phyloP scores from a whole-genome alignment of 1,284 basidiomycete genomes.

The Cutaneotrichosporon spelunceum region DNA sequence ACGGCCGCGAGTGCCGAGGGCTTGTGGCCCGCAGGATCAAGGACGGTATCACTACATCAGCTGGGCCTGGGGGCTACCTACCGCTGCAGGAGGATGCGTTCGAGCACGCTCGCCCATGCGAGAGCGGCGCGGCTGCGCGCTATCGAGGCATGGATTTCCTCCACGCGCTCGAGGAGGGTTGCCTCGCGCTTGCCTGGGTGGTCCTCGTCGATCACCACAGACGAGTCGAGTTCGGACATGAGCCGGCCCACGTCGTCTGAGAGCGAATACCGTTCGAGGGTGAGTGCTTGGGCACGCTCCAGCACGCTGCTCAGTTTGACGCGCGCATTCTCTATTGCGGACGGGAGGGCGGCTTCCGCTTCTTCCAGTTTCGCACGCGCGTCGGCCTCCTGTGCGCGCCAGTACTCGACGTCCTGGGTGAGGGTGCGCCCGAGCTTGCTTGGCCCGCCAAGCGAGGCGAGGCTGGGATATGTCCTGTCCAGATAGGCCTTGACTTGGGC shows the following conservation, averaged over 20 bases:
- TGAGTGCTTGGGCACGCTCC: conserved; percentile 65
- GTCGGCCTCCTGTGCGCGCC: conserved; percentile 29
- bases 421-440: conserved; percentile 18
- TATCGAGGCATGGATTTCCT: conserved; percentile 69
- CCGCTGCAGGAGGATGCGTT: conserved; percentile 70
- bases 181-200: conserved; percentile 11
- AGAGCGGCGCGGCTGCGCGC: conserved; percentile 70
- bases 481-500: conserved; percentile 32
- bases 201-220: conserved; percentile 8
- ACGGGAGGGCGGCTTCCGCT: conserved; percentile 33
- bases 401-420: conserved; percentile 39
- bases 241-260: conserved; percentile 43
- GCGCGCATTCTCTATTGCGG: conserved; percentile 34
- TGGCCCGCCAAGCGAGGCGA: conserved; percentile 26
- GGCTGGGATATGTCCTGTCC: conserved; percentile 34
- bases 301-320: conserved; percentile 47
- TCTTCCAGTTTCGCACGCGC: conserved; percentile 29
- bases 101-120: conserved; percentile 69
- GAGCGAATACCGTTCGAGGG: conserved; percentile 65
- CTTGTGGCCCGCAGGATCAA: conserved; percentile 45
- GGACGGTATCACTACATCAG: conserved; percentile 33
- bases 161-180: conserved; percentile 58
- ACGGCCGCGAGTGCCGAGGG: conserved; percentile 54
- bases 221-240: conserved; percentile 31
- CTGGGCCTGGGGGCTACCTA: conserved; percentile 49